Evolutionary conservation across 2,329 filamentous ascomycete species (phyloP).

Genomic region (Phoma sp.): DNA sequence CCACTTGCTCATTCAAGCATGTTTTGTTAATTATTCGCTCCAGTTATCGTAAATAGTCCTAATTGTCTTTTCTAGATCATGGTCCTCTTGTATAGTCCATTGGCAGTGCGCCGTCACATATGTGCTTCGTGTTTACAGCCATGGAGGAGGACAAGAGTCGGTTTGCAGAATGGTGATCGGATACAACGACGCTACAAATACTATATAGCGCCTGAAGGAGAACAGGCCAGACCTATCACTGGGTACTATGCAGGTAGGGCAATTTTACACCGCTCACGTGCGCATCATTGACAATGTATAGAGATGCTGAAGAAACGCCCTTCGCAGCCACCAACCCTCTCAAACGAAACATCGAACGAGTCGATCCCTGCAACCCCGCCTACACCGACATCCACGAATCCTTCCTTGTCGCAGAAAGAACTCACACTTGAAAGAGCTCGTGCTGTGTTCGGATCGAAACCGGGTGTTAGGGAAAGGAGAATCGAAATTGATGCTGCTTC

Average conservation of each 20-base stretch:
- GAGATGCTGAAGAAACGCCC: constrained; percentile 45
- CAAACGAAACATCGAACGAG: constrained; percentile 41
- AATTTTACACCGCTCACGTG: not conserved
- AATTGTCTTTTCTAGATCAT: not conserved
- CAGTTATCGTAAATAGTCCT: not conserved
- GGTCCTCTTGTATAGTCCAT: constrained; percentile 11
- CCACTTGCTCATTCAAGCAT: constrained; percentile 4
- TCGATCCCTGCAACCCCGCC: constrained; percentile 31
- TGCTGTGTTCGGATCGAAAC: constrained; percentile 81
- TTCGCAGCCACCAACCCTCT: constrained; percentile 32
- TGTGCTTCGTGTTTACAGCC: constrained; percentile 34
- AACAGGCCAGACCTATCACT: constrained; percentile 46
- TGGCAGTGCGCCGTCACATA: constrained; percentile 29
- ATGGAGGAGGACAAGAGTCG: constrained; percentile 25
- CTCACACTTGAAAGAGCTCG: constrained; percentile 64
- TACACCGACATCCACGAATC: constrained; percentile 41
- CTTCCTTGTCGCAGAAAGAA: constrained; percentile 57
- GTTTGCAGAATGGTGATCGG: constrained; percentile 43
- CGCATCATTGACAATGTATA: constrained; percentile 33
- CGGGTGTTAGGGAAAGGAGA: constrained; percentile 75
- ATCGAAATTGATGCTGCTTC: constrained; percentile 65
- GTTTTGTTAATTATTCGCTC: constrained; percentile 1
- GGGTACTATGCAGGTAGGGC: constrained; percentile 47
- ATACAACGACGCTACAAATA: constrained; percentile 44
- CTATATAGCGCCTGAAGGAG: constrained; percentile 45